phyloP scores from a whole-genome alignment of 495 filamentous ascomycete genomes.

The Penicillium canescens region DNA sequence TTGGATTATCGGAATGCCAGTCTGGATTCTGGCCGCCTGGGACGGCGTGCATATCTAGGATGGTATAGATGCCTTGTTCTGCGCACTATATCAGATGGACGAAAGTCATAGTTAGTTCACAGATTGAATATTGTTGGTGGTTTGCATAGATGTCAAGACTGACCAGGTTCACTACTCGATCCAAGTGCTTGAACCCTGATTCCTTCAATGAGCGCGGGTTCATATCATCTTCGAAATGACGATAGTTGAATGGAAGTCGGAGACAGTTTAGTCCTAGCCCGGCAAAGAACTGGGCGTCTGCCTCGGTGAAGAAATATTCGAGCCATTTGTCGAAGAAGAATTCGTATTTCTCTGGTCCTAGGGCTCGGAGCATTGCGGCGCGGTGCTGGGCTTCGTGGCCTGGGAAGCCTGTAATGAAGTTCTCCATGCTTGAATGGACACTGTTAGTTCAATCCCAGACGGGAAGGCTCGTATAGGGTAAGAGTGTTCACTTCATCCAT shows the following conservation, averaged over 20 bases:
- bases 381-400: constrained; percentile 60
- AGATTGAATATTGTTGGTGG: background rate
- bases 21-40: constrained; percentile 67
- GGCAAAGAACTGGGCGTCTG: constrained; percentile 62
- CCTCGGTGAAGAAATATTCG: constrained; percentile 63
- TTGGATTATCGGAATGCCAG: constrained; percentile 62
- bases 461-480: background rate
- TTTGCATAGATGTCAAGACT: background rate
- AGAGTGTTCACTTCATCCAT: constrained; percentile 39
- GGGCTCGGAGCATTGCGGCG: constrained; percentile 52
- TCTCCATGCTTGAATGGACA: constrained; percentile 54
- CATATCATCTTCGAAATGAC: constrained; percentile 64
- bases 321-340: constrained; percentile 55
- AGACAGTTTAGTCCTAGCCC: constrained; percentile 61
- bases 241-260: constrained; percentile 64
- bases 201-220: constrained; percentile 59
- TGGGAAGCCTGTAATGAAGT: constrained; percentile 68
- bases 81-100: constrained; percentile 40
- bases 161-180: constrained; percentile 55
- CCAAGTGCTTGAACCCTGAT: constrained; percentile 58
- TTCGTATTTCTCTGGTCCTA: constrained; percentile 50
- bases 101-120: background rate
- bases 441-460: background rate
- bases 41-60: constrained; percentile 63
- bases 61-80: constrained; percentile 56